A percentile compares a stretch with the other conserved stretches of the same genome.
phyloP scores from a whole-genome alignment of 2,329 filamentous ascomycete genomes.

The Trichophyton verrucosum region DNA sequence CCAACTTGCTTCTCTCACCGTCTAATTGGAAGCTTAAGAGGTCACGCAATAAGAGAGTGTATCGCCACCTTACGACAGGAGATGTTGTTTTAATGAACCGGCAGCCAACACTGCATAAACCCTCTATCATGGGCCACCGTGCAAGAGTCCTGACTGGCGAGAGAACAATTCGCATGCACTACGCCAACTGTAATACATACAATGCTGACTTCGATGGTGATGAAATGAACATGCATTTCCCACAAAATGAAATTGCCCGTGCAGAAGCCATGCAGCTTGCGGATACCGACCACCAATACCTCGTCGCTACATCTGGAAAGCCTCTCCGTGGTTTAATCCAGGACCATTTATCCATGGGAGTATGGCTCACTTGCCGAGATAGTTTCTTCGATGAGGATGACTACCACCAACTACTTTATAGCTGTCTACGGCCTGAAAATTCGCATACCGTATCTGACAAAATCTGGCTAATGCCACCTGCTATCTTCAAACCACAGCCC shows the following conservation, averaged over 20 bases:
- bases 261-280: constrained; percentile 88
- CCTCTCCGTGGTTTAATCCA: constrained; percentile 93
- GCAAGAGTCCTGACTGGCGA: constrained; percentile 85
- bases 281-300: constrained; percentile 93
- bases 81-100: constrained; percentile 98
- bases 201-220: constrained; percentile 99
- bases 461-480: constrained; percentile 67
- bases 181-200: constrained; percentile 98
- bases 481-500: constrained; percentile 65
- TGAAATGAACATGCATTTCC: constrained; percentile 99
- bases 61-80: constrained; percentile 88
- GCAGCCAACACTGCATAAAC: constrained; percentile 94
- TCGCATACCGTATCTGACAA: constrained; percentile 74
- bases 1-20: constrained; percentile 83
- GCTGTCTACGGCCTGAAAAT: constrained; percentile 75
- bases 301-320: constrained; percentile 86
- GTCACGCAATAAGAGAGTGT: constrained; percentile 85
- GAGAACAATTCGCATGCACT: constrained; percentile 98
- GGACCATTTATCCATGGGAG: constrained; percentile 92
- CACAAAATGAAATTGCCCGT: constrained; percentile 87
- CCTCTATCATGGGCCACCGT: constrained; percentile 96
- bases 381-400: constrained; percentile 78
- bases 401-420: constrained; percentile 91
- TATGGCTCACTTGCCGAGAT: constrained; percentile 80
- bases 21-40: constrained; percentile 62